These are phyloP conservation scores for Calonectria crousiana DNA, from an alignment of 2,329 filamentous ascomycete genomes.

Conservation along the genomic window DNA sequence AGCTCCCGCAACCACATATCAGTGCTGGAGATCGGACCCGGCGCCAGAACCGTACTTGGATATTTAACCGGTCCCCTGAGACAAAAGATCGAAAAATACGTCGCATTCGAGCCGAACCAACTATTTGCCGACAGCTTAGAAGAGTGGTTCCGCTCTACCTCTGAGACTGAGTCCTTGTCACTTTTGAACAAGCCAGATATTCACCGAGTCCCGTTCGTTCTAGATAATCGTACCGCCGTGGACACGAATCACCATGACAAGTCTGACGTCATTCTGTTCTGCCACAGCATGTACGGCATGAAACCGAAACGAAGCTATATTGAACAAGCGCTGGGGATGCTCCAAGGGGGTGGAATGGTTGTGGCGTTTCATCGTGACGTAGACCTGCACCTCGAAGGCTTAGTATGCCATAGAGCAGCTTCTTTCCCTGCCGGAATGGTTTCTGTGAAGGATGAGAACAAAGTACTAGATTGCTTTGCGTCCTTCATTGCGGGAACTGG, in stretches of 20 bases:
- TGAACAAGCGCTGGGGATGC: constrained; percentile 59
- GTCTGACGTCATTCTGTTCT: constrained; percentile 71
- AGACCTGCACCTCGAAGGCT: constrained; percentile 56
- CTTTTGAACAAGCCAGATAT: constrained; percentile 55
- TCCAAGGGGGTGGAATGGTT: constrained; percentile 60
- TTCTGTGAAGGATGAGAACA: constrained; percentile 58
- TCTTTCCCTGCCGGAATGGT: constrained; percentile 60
- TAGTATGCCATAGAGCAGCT: constrained; percentile 61
- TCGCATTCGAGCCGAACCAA: constrained; percentile 65
- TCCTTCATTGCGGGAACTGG: constrained; percentile 63
- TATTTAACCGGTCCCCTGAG: constrained; percentile 57
- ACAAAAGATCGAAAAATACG: constrained; percentile 61
- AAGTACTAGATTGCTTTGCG: constrained; percentile 63
- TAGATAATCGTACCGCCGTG: constrained; percentile 37
- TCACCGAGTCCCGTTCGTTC: constrained; percentile 52
- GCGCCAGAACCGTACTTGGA: constrained; percentile 66
- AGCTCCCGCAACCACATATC: constrained; percentile 58
- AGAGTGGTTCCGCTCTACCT: constrained; percentile 52
- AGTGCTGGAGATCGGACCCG: constrained; percentile 71
- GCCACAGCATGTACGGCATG: constrained; percentile 75
- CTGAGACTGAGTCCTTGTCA: constrained; percentile 52
- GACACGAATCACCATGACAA: constrained; percentile 45
- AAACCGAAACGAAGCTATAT: constrained; percentile 60
- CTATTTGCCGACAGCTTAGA: constrained; percentile 59
- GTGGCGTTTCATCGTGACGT: constrained; percentile 68